Evolutionary conservation across 2,329 filamentous ascomycete species (phyloP).

Genomic region (Aspergillus unguis): DNA sequence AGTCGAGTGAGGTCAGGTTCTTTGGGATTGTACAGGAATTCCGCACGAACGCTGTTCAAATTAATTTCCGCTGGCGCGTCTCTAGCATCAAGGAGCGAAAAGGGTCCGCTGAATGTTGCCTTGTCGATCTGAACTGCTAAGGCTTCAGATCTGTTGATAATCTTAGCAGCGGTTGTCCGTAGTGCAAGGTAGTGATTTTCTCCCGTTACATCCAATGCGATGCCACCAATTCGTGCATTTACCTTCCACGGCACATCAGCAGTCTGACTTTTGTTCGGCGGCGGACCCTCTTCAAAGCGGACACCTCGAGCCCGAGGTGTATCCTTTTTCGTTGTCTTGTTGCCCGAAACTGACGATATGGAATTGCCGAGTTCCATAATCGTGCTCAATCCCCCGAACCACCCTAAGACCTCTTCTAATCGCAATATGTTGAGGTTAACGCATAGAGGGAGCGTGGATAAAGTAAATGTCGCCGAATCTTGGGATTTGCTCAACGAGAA

Average conservation of each 20-base stretch:
- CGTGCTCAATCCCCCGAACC: conserved; percentile 88
- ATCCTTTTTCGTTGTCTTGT: conserved; percentile 34
- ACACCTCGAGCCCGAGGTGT: conserved; percentile 47
- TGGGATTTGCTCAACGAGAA: conserved; percentile 33
- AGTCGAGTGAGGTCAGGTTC: conserved; percentile 78
- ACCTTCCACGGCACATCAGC: conserved; percentile 54
- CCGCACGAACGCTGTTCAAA: conserved; percentile 64
- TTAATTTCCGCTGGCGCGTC: conserved; percentile 60
- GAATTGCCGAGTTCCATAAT: conserved; percentile 86
- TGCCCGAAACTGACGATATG: conserved; percentile 68
- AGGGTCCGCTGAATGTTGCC: conserved; percentile 71
- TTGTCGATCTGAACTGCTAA: conserved; percentile 71
- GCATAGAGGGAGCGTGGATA: conserved; percentile 74
- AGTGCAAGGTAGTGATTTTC: conserved; percentile 70
- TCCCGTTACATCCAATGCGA: conserved; percentile 72
- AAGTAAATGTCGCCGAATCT: conserved; percentile 47
- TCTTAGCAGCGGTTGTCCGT: conserved; percentile 76
- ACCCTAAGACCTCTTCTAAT: conserved; percentile 80
- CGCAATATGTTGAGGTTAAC: conserved; percentile 73
- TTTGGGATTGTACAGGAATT: conserved; percentile 70
- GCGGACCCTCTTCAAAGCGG: conserved; percentile 53
- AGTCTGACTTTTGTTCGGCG: conserved; percentile 18
- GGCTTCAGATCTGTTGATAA: conserved; percentile 70
- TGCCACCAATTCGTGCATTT: conserved; percentile 72
- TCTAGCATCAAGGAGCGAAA: conserved; percentile 47